phyloP scores from a whole-genome alignment of 164 flowering plant species.

The Paratinospora sagittata region DNA sequence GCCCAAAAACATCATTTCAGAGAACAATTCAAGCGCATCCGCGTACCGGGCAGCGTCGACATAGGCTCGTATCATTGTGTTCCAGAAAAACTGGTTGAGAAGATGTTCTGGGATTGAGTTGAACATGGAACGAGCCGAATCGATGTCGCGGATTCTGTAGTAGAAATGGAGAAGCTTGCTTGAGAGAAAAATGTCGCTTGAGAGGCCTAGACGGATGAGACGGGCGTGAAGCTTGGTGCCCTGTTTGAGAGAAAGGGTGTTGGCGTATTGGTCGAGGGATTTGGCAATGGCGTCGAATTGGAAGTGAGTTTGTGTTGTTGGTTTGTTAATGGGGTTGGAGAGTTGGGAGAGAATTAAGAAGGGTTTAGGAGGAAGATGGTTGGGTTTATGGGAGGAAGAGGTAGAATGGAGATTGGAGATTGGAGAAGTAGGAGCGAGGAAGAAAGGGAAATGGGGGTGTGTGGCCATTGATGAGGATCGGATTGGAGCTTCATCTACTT shows the following conservation, averaged over 20 bases:
- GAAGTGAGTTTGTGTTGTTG: background rate
- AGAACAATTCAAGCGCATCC: conserved; percentile 16
- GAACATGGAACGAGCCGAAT: conserved; percentile 18
- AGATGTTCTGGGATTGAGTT: background rate
- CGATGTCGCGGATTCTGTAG: conserved; percentile 6
- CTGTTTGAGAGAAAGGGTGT: conserved; percentile 3
- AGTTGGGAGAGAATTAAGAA: background rate
- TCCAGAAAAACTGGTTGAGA: conserved; percentile 23
- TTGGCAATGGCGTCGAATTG: conserved; percentile 6
- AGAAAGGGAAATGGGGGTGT: background rate
- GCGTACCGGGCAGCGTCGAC: background rate
- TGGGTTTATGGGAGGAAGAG: background rate
- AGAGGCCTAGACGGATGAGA: conserved; percentile 19
- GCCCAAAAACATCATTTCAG: conserved; percentile 15
- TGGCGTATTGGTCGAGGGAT: conserved; percentile 13
- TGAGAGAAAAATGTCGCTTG: conserved; percentile 15
- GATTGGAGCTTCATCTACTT: background rate
- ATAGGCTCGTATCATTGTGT: conserved; percentile 23
- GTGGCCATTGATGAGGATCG: background rate
- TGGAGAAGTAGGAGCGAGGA: background rate
- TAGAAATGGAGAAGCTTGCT: conserved; percentile 27
- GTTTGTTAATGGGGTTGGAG: background rate
- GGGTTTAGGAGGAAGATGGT: background rate
- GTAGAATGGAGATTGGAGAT: too few relatives aligned
- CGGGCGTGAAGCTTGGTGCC: conserved; percentile 26